Percentiles rank a stretch among this genome's conserved stretches.
phyloP scores from a whole-genome alignment of 331 rosid species.

The Erythrophleum ivorense region DNA sequence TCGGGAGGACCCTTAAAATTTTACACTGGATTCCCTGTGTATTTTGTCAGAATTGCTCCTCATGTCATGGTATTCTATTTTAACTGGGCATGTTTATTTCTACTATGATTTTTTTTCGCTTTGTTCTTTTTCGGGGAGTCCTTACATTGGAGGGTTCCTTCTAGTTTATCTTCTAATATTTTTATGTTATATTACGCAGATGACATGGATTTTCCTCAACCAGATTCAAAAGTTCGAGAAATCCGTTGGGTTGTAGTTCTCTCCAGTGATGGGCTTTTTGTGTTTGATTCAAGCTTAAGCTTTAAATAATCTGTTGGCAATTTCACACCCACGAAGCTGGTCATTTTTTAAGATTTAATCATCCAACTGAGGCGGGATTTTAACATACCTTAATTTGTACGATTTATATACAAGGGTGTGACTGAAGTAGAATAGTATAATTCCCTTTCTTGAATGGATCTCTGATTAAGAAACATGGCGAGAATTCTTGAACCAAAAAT shows the following conservation, averaged over 20 bases:
- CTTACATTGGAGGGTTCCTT: background rate
- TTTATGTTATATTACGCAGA: conserved; percentile 48
- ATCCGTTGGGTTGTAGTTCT: conserved; percentile 49
- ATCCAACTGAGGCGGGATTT: conserved; percentile 32
- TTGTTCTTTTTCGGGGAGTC: background rate
- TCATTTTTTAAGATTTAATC: conserved; percentile 11
- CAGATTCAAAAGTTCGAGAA: conserved; percentile 62
- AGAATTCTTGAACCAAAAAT: background rate
- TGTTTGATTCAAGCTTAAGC: conserved; percentile 37
- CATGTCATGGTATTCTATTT: conserved; percentile 72
- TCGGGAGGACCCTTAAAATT: conserved; percentile 71
- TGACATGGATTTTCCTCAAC: conserved; percentile 81
- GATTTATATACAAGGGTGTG: conserved; percentile 36
- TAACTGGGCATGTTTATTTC: background rate
- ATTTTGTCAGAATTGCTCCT: conserved; percentile 74
- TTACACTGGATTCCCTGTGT: conserved; percentile 78
- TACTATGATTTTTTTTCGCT: background rate
- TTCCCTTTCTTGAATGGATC: conserved; percentile 32
- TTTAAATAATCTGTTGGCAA: conserved; percentile 41
- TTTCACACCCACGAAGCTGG: conserved; percentile 19
- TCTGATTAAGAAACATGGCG: background rate
- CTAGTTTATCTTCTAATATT: background rate
- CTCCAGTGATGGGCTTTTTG: conserved; percentile 33
- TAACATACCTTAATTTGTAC: conserved; percentile 16
- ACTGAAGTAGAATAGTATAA: conserved; percentile 30